phyloP scores from a whole-genome alignment of 2,329 filamentous ascomycete species.

The Penicillium olsonii region DNA sequence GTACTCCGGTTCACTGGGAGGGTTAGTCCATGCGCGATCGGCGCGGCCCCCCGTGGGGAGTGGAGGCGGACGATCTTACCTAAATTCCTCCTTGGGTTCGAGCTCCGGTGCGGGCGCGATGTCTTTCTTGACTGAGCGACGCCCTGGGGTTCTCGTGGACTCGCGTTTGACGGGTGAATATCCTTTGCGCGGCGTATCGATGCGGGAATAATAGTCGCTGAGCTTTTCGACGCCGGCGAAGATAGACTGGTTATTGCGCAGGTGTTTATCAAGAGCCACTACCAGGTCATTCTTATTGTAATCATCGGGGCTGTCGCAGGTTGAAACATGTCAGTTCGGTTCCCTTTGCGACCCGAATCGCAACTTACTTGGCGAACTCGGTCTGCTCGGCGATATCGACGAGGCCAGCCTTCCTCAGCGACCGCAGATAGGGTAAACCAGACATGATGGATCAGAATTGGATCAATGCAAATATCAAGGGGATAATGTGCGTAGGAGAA shows the following conservation, averaged over 20 bases:
- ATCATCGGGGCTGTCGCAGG: slow-evolving; percentile 60
- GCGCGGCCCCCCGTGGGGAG: slow-evolving; percentile 11
- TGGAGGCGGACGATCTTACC: slow-evolving; percentile 22
- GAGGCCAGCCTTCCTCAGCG: slow-evolving; percentile 81
- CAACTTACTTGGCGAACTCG: slow-evolving; percentile 70
- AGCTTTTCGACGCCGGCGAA: slow-evolving; percentile 67
- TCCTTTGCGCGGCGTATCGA: slow-evolving; percentile 36
- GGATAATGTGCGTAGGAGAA: slow-evolving; percentile 5
- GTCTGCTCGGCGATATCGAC: slow-evolving; percentile 70
- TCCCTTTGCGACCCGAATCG: slow-evolving; percentile 7
- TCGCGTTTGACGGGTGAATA: slow-evolving; percentile 54
- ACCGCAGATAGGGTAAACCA: slow-evolving; percentile 71
- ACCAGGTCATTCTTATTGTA: slow-evolving; percentile 81
- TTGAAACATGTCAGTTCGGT: slow-evolving; percentile 5
- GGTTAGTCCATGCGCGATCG: slow-evolving; percentile 10
- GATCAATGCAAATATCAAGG: slow-evolving; percentile 14
- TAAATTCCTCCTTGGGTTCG: slow-evolving; percentile 34
- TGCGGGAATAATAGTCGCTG: slow-evolving; percentile 70
- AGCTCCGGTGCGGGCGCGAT: slow-evolving; percentile 16
- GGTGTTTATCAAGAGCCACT: slow-evolving; percentile 69
- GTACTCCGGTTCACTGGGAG: slow-evolving; percentile 6
- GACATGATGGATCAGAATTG: slow-evolving; percentile 54
- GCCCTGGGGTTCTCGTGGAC: slow-evolving; percentile 41
- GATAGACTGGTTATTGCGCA: slow-evolving; percentile 67
- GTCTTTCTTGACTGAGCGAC: slow-evolving; percentile 31